Base-by-base conservation (phyloP, 495 filamentous ascomycete genomes). In the Lophium mytilinum region DNA sequence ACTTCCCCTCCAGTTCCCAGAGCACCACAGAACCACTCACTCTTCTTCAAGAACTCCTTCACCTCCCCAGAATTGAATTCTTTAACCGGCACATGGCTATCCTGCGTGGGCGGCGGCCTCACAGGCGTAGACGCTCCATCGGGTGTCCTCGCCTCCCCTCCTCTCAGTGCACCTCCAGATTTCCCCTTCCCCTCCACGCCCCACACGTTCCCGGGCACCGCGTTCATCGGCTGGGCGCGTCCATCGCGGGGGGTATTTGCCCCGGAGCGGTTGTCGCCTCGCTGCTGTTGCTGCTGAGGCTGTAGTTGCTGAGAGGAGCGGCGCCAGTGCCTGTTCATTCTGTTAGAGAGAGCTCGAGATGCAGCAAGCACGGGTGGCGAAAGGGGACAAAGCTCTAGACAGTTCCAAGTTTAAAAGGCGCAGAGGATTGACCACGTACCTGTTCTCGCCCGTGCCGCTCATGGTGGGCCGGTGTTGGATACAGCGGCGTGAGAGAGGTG, bases 401-500 rank as follows among this genome's bases (percentile, higher is more conserved):
- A 7, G 15, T 8, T 48, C 21, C 9, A 30, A 21, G 8, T 3
- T 18, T 24, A 12, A 24, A 19, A 33, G 14, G 5, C 18, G 33
- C 1, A 6, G 21, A 48, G 11, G 49, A n/a, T 35, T 37, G 45
- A 6, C 3, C 2, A 52, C 57, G 42, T 61, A 62, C 62, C 58
- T 56, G 55, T 61, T 65, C 58, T 65, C 62, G 30, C 62, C 62
- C 55, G 57, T 54, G 62, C 58, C 62, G 55, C 62, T 65, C 62
- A 65, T 65, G 9, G 15, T 63, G 45, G n/a, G n/a, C 34, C 21
- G 49, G 49, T 15, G 9, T 47, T 35, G 41, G 49, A 30, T 30
- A 30, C 24, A 30, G 24, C 24, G 24, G 24, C 24, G 24, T 30
- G 24, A 6, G 24, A 30, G 24, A 30, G 24, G 24, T 6, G 24